Base-by-base conservation (phyloP, 306 rosid genomes). In the Vigna reflexopilosa region DNA sequence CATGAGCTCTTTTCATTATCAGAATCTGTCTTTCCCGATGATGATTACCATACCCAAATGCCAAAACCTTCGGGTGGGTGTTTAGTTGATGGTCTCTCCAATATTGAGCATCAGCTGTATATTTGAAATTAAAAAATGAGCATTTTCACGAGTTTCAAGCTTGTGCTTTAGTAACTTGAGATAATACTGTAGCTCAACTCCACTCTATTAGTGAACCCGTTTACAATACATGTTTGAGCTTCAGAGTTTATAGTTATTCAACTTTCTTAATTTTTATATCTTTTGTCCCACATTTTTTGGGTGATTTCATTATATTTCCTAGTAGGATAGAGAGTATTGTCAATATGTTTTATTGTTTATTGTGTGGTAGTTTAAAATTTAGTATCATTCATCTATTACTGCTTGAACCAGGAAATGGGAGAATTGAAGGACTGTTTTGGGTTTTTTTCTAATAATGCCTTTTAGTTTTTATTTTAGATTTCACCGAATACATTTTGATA, bases 41-140 rank as follows among this genome's bases (percentile, higher is more conserved):
- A 82, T 49, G 83, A 80, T 75, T 70, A 62, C 15, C 55, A 69
- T 63, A 24, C 58, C n/a, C 78, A 67, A 47, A 52, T 70, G 16
- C 87, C 78, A 15, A 80, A 81, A 67, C 68, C 83, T 63, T 82
- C 86, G 92, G 97, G 98, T 94, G 91, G 80, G 90, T 45, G 80
- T 81, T 75, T 28, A 76, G 61, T 70, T 30, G 56, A 20, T n/a
- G 47, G 28, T 14, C 45, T 12, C 17, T 26, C 40, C 44, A 38
- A 20, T 5, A 2, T 64, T 59, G 32, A 52, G 13, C 77, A 64
- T 70, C 38, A 75, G 26, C 9, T 56, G 49, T 26, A 22, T 22
- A 72, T 72, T 24, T 45, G 51, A 78, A 55, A 14, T 19, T 32
- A 51, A 19, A 9, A 26, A 9, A 49, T 9, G 40, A 51, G 12